These are phyloP conservation scores for Eucalyptus cladocalyx DNA, from an alignment of 345 rosid species.

Conservation along the genomic window DNA sequence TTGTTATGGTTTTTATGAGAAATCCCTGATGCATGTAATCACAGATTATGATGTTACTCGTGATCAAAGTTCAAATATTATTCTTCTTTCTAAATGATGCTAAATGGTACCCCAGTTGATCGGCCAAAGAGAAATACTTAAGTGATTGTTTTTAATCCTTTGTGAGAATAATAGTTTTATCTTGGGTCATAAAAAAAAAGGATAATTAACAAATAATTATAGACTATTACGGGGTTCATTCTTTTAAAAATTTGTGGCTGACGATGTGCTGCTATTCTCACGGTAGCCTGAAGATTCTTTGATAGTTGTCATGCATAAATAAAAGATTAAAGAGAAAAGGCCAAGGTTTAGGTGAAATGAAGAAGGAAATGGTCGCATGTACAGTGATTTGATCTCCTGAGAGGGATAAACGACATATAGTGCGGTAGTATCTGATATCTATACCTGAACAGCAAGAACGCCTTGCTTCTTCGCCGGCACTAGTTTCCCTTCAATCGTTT, in stretches of 20 bases:
- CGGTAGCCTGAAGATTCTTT: neutral
- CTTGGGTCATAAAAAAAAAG: neutral
- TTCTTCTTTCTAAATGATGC: neutral
- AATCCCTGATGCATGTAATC: neutral
- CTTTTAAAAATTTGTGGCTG: neutral
- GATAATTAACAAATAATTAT: no score
- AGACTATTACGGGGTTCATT: no score
- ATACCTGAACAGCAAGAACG: slow-evolving; percentile 60
- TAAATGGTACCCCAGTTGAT: neutral
- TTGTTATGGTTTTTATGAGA: neutral
- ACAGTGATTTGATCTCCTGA: neutral
- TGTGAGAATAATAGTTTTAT: no score
- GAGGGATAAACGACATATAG: neutral
- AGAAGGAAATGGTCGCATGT: neutral
- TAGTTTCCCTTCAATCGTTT: slow-evolving; percentile 46
- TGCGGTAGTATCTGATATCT: neutral
- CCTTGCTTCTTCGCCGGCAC: slow-evolving; percentile 48
- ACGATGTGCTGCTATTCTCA: no score
- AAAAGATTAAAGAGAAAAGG: neutral
- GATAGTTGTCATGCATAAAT: neutral
- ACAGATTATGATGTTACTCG: neutral
- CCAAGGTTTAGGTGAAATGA: neutral
- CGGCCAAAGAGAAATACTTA: no score
- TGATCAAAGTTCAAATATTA: neutral
- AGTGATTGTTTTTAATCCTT: no score